Evolutionary conservation across 73 alveolate species (phyloP), one percentile per base, ranked within the genome.

Genomic region (Paramecium caudatum): DNA sequence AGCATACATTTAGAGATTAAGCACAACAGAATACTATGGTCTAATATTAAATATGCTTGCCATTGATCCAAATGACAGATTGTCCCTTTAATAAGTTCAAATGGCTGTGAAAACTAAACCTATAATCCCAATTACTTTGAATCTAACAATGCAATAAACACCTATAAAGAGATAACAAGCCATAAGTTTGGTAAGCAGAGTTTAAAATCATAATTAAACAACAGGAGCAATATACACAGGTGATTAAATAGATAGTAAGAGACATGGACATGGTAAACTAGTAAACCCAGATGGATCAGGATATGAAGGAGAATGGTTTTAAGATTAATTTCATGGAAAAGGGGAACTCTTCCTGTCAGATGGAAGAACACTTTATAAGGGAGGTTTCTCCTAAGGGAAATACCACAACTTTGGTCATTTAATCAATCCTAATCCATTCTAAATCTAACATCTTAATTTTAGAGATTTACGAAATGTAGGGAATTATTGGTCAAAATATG

Each of bases 221-320:
- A 63, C 45, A 6, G 49, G 82, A 63, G 45, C 46, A 19, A 1
- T 1, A 1, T 33, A 63, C 15, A 63, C 82, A 63, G 82, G 45
- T 8, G 82, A 25, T 63, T 30, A 63, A 16, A 63, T 63, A 19
- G 82, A 63, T 25, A 33, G 30, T 63, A 33, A 30, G 27, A 36
- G 7, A 19, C 86, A 36, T 34, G 62, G 62, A 3, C 86, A 33
- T 17, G 62, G 36, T 0, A 33, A 69, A 37, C 13, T 16, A 7
- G n/a, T 69, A 23, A 39, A 69, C 37, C 63, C 55, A 13, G 82
- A 82, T 33, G 91, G 82, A 8, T 48, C 82, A n/a, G 82, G 78
- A 21, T 74, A 74, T 74, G 90, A 74, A 27, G 90, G 90, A 21
- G 90, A 74, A 47, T 74, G 63, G 63, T 23, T 33, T 21, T 19